A percentile compares a stretch with the other conserved stretches of the same genome.
Conservation (phyloP, 352 stramenopile genomes). For the Globisporangium nunn region DNA sequence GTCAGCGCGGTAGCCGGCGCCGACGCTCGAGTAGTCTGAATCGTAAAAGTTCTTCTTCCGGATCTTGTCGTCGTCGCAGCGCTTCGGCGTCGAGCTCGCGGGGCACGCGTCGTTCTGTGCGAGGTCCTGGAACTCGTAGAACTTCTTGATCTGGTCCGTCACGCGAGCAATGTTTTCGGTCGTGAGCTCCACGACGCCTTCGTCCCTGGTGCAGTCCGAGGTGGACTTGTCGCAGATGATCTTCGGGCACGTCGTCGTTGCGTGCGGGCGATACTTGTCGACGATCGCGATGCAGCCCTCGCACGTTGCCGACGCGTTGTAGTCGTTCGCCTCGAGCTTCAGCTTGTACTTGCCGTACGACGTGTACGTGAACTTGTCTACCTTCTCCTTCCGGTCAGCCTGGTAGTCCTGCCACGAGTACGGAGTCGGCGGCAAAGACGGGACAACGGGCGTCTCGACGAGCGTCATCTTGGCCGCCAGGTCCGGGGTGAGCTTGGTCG, state of each 20-base stretch:
- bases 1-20: neutral
- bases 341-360: constrained; percentile 49
- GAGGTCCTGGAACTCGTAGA: constrained; percentile 30
- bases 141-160: constrained; percentile 13
- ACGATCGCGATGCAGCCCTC: constrained; percentile 43
- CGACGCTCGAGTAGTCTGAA: neutral
- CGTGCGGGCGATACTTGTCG: constrained; percentile 37
- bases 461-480: neutral
- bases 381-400: constrained; percentile 15
- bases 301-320: constrained; percentile 30
- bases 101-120: constrained; percentile 47
- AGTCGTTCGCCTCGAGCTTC: constrained; percentile 37
- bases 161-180: constrained; percentile 21
- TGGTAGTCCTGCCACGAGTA: constrained; percentile 52
- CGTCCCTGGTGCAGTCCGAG: constrained; percentile 3
- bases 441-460: neutral
- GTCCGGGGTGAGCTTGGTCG: neutral
- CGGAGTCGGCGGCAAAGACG: neutral
- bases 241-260: constrained; percentile 20
- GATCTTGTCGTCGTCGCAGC: constrained; percentile 28
- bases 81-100: constrained; percentile 10
- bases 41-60: constrained; percentile 2
- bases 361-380: constrained; percentile 34
- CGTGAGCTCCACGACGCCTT: constrained; percentile 20
- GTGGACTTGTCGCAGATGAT: constrained; percentile 30